phyloP scores from a whole-genome alignment of 1,284 basidiomycete species.

The Tetrapyrgos nigripes region DNA sequence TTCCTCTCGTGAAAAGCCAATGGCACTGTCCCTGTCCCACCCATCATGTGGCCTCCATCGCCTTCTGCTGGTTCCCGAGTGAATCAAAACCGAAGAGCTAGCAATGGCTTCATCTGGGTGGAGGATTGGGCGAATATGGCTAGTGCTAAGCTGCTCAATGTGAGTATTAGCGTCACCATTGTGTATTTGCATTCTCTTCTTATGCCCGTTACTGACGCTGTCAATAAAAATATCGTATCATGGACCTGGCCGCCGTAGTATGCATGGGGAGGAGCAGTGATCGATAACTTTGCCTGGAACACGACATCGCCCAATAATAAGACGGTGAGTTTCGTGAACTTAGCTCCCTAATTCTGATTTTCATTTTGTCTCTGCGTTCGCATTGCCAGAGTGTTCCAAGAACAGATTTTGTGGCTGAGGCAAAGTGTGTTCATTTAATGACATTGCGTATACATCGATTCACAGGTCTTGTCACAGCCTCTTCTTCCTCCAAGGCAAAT shows the following conservation, averaged over 20 bases:
- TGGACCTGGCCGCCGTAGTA: too few relatives aligned
- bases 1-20: constrained; percentile 25
- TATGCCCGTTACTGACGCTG: background rate
- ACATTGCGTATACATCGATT: background rate
- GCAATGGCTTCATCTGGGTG: constrained; percentile 36
- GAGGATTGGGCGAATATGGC: constrained; percentile 32
- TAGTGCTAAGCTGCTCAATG: constrained; percentile 35
- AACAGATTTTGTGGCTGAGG: constrained; percentile 32
- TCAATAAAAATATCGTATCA: too few relatives aligned
- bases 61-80: constrained; percentile 34
- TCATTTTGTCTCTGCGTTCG: background rate
- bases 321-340: constrained; percentile 19
- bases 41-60: constrained; percentile 34
- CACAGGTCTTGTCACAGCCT: constrained; percentile 11
- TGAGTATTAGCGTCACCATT: constrained; percentile 18
- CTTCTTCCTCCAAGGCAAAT: constrained; percentile 32
- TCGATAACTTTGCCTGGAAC: constrained; percentile 38
- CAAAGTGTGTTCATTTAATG: background rate
- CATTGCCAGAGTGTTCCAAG: constrained; percentile 19
- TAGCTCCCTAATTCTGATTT: background rate
- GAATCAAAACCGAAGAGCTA: constrained; percentile 32
- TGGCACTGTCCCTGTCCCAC: constrained; percentile 35
- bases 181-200: background rate
- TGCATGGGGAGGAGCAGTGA: constrained; percentile 39
- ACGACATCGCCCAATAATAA: constrained; percentile 32